Evolutionary conservation across 169 alveolate species (phyloP).

Genomic region (Cryptosporidium sp.): DNA sequence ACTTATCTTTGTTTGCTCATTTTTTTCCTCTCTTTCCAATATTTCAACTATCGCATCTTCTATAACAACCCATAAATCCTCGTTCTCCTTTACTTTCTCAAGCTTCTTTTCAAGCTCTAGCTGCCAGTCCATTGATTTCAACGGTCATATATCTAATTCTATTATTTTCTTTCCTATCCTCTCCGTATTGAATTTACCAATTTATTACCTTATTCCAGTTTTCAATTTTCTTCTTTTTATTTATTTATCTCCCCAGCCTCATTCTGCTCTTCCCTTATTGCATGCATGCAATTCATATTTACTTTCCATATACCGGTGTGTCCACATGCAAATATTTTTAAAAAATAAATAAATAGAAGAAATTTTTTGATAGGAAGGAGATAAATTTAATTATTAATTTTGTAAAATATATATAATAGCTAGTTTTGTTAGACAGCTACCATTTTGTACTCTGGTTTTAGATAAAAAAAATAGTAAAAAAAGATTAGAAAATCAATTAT

Average conservation of each 20-base stretch:
- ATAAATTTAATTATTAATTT: too few species aligned
- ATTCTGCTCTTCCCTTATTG: neutral
- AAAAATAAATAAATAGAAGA: neutral
- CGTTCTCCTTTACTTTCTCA: slow-evolving; percentile 26
- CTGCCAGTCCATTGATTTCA: slow-evolving; percentile 68
- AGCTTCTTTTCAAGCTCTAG: slow-evolving; percentile 50
- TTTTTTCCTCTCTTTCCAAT: neutral
- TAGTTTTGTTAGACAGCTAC: neutral
- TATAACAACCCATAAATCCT: slow-evolving; percentile 34
- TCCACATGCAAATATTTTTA: neutral
- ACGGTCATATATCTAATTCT: slow-evolving; percentile 3
- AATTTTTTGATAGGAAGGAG: too few species aligned
- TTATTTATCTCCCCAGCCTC: neutral
- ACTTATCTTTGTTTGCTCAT: neutral
- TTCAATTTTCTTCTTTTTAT: neutral
- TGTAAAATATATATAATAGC: too few species aligned
- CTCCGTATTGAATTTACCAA: neutral
- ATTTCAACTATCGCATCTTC: slow-evolving; percentile 62
- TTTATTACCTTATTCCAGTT: neutral
- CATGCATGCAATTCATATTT: slow-evolving; percentile 41
- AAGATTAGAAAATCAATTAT: neutral
- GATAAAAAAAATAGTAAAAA: neutral
- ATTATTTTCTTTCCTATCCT: neutral
- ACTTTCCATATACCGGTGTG: neutral
- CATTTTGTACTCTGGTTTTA: neutral